Percentiles rank a stretch among this genome's conserved stretches.
Evolutionary conservation across 1,139 yeast genomes (phyloP).

Genomic region (Meyerozyma guilliermondii): DNA sequence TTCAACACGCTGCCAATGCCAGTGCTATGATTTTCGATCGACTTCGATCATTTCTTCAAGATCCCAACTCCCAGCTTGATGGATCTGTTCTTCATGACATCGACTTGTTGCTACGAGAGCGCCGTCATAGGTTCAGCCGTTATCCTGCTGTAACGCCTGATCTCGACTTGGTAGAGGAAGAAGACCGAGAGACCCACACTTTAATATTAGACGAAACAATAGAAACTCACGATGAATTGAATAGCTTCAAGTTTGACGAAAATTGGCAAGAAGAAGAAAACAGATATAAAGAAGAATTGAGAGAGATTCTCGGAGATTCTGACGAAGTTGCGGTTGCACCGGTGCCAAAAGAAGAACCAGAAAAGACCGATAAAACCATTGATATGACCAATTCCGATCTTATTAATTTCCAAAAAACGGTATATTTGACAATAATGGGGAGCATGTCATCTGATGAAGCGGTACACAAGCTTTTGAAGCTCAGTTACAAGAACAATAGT

Average conservation of each 20-base stretch:
- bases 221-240: constrained; percentile 43
- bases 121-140: constrained; percentile 45
- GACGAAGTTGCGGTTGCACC: background rate
- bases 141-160: constrained; percentile 36
- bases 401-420: constrained; percentile 62
- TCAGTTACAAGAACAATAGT: constrained; percentile 33
- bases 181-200: constrained; percentile 56
- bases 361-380: constrained; percentile 7
- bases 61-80: constrained; percentile 30
- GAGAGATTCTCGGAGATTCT: background rate
- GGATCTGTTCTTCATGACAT: constrained; percentile 44
- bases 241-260: constrained; percentile 49
- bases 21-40: constrained; percentile 54
- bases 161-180: constrained; percentile 61
- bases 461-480: constrained; percentile 69
- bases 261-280: constrained; percentile 25
- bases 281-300: constrained; percentile 6
- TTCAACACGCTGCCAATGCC: constrained; percentile 19
- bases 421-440: constrained; percentile 85
- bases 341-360: background rate
- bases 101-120: constrained; percentile 46
- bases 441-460: constrained; percentile 93
- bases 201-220: constrained; percentile 51
- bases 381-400: constrained; percentile 71
- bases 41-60: constrained; percentile 56